phyloP scores from a whole-genome alignment of 164 flowering plant genomes.

The Tetracentron sinense region DNA sequence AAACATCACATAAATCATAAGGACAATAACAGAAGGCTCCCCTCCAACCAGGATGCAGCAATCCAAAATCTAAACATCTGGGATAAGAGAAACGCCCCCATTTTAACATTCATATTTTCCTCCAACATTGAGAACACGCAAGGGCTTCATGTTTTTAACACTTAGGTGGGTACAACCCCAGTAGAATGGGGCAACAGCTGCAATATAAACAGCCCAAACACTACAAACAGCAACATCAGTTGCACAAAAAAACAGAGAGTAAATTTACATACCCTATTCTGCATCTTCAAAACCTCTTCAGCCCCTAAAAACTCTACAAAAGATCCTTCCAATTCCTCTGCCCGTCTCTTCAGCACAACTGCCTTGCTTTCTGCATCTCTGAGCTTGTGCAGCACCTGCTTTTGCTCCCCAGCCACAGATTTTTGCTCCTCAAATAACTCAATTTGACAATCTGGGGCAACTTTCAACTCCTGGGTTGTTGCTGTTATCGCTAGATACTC shows the following conservation, averaged over 20 bases:
- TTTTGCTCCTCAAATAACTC: slow-evolving; percentile 23
- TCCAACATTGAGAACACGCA: no score
- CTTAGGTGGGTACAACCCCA: slow-evolving; percentile 59
- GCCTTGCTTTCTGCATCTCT: slow-evolving; percentile 36
- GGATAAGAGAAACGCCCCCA: no score
- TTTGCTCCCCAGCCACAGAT: slow-evolving; percentile 25
- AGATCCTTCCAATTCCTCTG: slow-evolving; percentile 32
- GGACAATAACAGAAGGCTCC: no score
- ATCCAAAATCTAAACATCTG: no score
- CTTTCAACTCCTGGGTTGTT: slow-evolving; percentile 27
- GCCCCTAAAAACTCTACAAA: slow-evolving; percentile 23
- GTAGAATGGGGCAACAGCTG: slow-evolving; percentile 28
- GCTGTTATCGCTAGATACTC: slow-evolving; percentile 33
- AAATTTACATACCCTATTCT: slow-evolving; percentile 35
- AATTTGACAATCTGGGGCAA: slow-evolving; percentile 11
- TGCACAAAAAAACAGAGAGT: slow-evolving; percentile 35
- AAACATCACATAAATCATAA: no score
- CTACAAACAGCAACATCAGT: slow-evolving; percentile 41
- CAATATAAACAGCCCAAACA: slow-evolving; percentile 28
- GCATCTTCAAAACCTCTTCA: slow-evolving; percentile 33
- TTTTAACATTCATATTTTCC: no score
- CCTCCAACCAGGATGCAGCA: no score
- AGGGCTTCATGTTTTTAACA: not conserved
- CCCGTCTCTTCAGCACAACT: slow-evolving; percentile 27
- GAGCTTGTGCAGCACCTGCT: slow-evolving; percentile 29